Conservation (phyloP, 208 protist genomes). For the Lotmaria passim region DNA sequence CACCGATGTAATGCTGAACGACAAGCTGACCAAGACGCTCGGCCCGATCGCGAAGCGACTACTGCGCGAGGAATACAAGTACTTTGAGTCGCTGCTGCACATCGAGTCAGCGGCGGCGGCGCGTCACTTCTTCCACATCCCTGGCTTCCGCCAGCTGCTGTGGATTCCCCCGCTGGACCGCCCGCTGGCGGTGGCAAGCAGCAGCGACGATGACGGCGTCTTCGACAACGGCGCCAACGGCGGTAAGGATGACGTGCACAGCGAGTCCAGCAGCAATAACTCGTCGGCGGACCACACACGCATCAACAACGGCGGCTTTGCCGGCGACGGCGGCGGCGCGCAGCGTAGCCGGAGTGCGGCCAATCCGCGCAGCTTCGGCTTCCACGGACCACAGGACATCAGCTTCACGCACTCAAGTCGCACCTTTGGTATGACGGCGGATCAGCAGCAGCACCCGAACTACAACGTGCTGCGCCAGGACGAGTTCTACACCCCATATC, state of each 20-base stretch:
- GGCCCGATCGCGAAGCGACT: constrained; percentile 37
- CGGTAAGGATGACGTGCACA: not conserved
- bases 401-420: constrained; percentile 17
- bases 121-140: constrained; percentile 60
- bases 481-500: constrained; percentile 48
- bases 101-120: constrained; percentile 44
- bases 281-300: not conserved
- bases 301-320: not conserved
- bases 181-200: constrained; percentile 3
- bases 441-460: constrained; percentile 28
- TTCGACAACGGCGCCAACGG: not conserved
- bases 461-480: constrained; percentile 33
- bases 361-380: constrained; percentile 6
- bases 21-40: constrained; percentile 52
- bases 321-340: not conserved
- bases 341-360: not conserved
- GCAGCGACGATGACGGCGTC: constrained; percentile 5
- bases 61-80: constrained; percentile 56
- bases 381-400: constrained; percentile 12
- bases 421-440: constrained; percentile 7
- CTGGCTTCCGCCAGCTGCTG: constrained; percentile 55
- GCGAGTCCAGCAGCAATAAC: constrained; percentile 12
- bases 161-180: constrained; percentile 40
- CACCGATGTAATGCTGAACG: constrained; percentile 40
- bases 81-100: constrained; percentile 57